phyloP scores from a whole-genome alignment of 2,329 filamentous ascomycete species.

The Hypocreales sp. region DNA sequence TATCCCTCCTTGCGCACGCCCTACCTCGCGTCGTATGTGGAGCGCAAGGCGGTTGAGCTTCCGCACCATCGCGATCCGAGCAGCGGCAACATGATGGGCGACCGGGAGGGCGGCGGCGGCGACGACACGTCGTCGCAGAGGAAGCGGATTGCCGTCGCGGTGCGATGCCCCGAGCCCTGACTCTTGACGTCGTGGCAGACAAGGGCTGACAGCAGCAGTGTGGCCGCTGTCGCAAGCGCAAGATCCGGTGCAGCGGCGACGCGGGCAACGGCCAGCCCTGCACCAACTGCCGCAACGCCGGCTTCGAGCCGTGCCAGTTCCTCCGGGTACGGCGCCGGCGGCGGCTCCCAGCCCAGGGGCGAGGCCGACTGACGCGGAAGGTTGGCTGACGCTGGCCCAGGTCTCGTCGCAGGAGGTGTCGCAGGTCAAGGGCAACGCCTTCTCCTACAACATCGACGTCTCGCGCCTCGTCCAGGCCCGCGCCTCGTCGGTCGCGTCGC shows the following conservation, averaged over 20 bases:
- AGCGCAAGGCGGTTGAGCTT: constrained; percentile 4
- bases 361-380: constrained; percentile 1
- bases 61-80: constrained; percentile 2
- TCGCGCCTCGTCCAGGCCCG: constrained; percentile 16
- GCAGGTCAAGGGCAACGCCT: constrained; percentile 9
- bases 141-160: constrained; percentile 44
- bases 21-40: constrained; percentile 5
- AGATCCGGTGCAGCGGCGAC: constrained; percentile 90
- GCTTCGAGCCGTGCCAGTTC: constrained; percentile 59
- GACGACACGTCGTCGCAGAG: constrained; percentile 29
- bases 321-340: constrained; percentile 45
- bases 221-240: constrained; percentile 75
- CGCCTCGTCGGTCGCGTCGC: constrained; percentile 5
- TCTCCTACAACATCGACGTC: constrained; percentile 14
- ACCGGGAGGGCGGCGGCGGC: constrained; percentile 5
- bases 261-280: constrained; percentile 63
- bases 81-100: constrained; percentile 4
- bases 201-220: constrained; percentile 40
- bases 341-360: constrained; percentile 1
- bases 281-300: constrained; percentile 65
- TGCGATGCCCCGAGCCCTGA: constrained; percentile 26
- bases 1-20: constrained; percentile 5
- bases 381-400: constrained; percentile 8
- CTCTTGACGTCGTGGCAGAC: not conserved
- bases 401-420: constrained; percentile 17